Evolutionary conservation across 306 rosid genomes (phyloP).

Genomic region (Erythrophleum fordii): DNA sequence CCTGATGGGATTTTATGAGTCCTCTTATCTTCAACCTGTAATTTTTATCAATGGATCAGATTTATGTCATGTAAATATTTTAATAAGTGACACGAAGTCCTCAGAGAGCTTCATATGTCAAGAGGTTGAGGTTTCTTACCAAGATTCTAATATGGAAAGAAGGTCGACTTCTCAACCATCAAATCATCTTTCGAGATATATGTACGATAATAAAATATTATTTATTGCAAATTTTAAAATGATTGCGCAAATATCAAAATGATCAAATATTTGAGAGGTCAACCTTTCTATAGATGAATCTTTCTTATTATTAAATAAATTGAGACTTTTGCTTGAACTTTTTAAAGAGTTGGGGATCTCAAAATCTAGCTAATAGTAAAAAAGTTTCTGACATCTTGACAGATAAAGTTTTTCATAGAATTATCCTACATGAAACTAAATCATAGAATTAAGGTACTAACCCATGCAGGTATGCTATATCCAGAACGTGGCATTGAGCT

Average conservation of each 20-base stretch:
- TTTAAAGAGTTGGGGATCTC: neutral
- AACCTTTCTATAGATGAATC: neutral
- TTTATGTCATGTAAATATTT: neutral
- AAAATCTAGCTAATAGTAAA: neutral
- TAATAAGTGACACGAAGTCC: neutral
- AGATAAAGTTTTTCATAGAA: neutral
- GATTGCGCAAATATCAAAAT: neutral
- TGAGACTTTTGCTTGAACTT: neutral
- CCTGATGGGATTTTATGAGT: slow-evolving; percentile 67
- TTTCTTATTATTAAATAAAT: neutral
- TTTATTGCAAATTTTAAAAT: neutral
- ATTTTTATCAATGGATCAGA: neutral
- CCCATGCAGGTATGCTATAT: slow-evolving; percentile 52
- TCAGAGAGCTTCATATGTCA: neutral
- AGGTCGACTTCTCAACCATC: neutral
- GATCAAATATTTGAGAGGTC: neutral
- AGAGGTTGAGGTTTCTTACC: neutral
- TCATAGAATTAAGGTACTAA: neutral
- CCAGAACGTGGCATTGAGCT: slow-evolving; percentile 43
- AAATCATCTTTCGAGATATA: neutral
- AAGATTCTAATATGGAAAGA: neutral
- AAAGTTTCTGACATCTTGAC: neutral
- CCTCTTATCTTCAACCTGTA: slow-evolving; percentile 63
- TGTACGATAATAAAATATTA: neutral
- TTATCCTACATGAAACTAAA: neutral